Evolutionary conservation across 495 filamentous ascomycete genomes (phyloP), one percentile per base, ranked within the genome.

Genomic region (Viridothelium virens): DNA sequence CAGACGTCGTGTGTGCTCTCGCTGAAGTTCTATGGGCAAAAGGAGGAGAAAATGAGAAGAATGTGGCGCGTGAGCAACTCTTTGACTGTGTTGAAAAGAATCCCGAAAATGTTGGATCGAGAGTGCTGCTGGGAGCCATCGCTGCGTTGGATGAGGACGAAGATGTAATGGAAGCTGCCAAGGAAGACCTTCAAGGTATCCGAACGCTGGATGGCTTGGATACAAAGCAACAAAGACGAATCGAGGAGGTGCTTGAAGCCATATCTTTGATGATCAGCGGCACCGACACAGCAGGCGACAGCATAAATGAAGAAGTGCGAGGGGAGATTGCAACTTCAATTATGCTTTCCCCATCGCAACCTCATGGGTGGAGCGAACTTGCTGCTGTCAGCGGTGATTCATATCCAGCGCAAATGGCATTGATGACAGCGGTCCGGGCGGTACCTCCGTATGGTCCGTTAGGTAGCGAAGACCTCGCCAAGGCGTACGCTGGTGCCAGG

Each of bases 21-120:
- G 88, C 92, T 2, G 89, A 97, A 73, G 87, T 97, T 2, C 82
- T 97, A 5, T 98, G 93, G 92, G 91, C 91, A 2, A 92, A 89
- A 72, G 92, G 90, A 34, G 86, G 85, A 1, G 85, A 88, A 7
- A 85, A 89, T 12, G 89, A 92, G 61, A 82, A 86, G 48, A 82
- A 82, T 50, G 84, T 91, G 65, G 91, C 93, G 12, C 83, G 90
- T 4, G 86, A 95, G 61, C 84, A 94, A 66, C 77, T 97, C 31
- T 91, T 96, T 70, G 86, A 86, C 14, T 83, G 87, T 62, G 86
- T 96, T 16, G 89, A 92, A 71, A 80, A 72, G 31, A 76, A 89
- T 63, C 84, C 89, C 0, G 83, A 85, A 3, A 93, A 97, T 70
- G 80, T 94, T 7, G 87, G 85, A 46, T 87, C 91, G 2, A 84